These are phyloP conservation scores for Phoma sp. DNA, from an alignment of 2,329 filamentous ascomycete genomes.

Conservation along the genomic window DNA sequence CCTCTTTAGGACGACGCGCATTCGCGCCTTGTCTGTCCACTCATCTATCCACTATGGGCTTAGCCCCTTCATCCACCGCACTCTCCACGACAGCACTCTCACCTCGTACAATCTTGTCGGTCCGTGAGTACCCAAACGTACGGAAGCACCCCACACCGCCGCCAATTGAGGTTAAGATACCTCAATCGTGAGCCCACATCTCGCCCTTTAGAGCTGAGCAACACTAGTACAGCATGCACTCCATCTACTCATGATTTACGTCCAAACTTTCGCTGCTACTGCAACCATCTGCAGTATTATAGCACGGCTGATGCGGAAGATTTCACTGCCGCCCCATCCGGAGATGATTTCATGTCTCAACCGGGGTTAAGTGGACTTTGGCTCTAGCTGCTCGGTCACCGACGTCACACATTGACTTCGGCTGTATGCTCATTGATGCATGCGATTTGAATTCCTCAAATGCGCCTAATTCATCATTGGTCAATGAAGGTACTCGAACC, in stretches of 20 bases:
- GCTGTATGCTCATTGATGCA: neutral
- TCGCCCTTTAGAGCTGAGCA: neutral
- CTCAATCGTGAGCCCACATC: neutral
- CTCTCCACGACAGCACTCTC: neutral
- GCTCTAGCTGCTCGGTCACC: neutral
- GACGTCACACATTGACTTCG: conserved; percentile 1
- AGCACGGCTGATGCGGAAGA: neutral
- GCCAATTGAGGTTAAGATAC: neutral
- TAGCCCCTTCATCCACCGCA: conserved; percentile 1
- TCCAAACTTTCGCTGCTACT: neutral
- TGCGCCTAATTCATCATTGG: neutral
- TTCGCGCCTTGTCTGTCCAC: neutral
- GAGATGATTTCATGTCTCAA: neutral
- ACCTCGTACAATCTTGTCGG: neutral
- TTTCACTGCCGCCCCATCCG: too few relatives aligned
- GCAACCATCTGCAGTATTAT: neutral
- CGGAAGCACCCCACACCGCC: neutral
- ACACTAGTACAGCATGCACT: neutral
- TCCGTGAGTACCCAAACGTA: too few relatives aligned
- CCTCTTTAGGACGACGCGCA: conserved; percentile 5
- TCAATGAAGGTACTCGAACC: neutral
- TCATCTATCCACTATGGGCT: conserved; percentile 5
- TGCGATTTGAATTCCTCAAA: neutral
- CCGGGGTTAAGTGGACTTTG: neutral
- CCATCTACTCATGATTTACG: neutral